These are phyloP conservation scores for Myrmaecium sp. DNA, from an alignment of 2,329 filamentous ascomycete genomes.

Conservation along the genomic window DNA sequence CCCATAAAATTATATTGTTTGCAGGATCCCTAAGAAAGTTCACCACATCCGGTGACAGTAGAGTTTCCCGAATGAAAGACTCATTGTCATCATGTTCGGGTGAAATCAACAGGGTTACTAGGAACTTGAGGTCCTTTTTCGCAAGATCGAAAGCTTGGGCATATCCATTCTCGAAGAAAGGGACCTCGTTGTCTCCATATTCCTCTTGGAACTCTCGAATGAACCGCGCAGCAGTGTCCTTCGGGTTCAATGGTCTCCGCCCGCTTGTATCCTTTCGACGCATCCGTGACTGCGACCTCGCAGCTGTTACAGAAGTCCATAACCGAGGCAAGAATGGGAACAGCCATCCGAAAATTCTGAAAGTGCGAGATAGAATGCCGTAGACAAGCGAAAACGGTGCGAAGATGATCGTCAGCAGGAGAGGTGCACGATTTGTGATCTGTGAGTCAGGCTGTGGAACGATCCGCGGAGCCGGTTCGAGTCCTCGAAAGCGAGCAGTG, in stretches of 20 bases:
- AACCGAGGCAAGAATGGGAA: slow-evolving; percentile 64
- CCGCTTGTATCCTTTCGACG: slow-evolving; percentile 42
- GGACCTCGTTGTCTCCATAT: slow-evolving; percentile 55
- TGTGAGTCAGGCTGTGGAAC: slow-evolving; percentile 56
- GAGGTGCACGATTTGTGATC: slow-evolving; percentile 50
- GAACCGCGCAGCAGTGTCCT: slow-evolving; percentile 77
- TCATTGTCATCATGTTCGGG: slow-evolving; percentile 89
- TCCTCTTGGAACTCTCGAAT: slow-evolving; percentile 91
- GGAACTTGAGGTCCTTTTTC: slow-evolving; percentile 79
- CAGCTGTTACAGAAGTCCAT: slow-evolving; percentile 24
- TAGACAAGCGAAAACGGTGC: slow-evolving; percentile 69
- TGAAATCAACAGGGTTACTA: slow-evolving; percentile 75
- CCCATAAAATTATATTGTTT: slow-evolving; percentile 80
- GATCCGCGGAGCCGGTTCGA: slow-evolving; percentile 64
- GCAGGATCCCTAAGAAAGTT: slow-evolving; percentile 55
- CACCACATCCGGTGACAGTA: slow-evolving; percentile 59
- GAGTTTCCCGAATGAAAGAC: slow-evolving; percentile 63
- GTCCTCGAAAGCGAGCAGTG: slow-evolving; percentile 20
- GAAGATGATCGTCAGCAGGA: slow-evolving; percentile 62
- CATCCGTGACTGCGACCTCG: slow-evolving; percentile 25
- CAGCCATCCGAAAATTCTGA: slow-evolving; percentile 59
- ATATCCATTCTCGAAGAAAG: slow-evolving; percentile 77
- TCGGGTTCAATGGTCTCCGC: slow-evolving; percentile 60
- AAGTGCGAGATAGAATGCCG: slow-evolving; percentile 48
- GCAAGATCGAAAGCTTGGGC: slow-evolving; percentile 80